Evolutionary conservation across 768 basidiomycete species (phyloP), one percentile per base, ranked within the genome.

Genomic region (Lentinula aciculospora): DNA sequence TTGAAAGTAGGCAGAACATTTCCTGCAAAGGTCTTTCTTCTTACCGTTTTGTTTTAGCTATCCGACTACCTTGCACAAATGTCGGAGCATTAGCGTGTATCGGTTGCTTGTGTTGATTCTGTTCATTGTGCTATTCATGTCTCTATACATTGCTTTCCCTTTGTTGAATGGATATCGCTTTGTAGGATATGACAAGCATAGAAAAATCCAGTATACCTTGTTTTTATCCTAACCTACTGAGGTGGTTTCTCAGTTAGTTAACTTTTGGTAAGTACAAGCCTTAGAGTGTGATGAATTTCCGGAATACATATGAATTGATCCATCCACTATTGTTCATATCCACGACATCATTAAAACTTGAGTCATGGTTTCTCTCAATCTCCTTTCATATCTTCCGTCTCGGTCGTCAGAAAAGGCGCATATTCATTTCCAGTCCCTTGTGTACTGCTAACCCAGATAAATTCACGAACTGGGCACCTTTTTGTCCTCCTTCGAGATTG

Each of bases 61-160:
- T 83, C 83, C 23, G 84, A 84, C 65, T 89, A 89, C 64, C 70
- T 88, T 47, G 86, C 87, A 7, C 80, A 85, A 63, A 86, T 88
- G 79, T 84, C 83, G 32, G 76, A 77, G 66, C 70, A 74, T 58
- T 75, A 47, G 44, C 23, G n/a, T n/a, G n/a, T n/a, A n/a, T n/a
- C n/a, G n/a, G n/a, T n/a, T n/a, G n/a, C n/a, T n/a, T n/a, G n/a
- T n/a, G n/a, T n/a, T n/a, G n/a, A n/a, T n/a, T n/a, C n/a, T n/a
- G n/a, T n/a, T n/a, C n/a, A n/a, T n/a, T 53, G 39, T 36, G 34
- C 8, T 15, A 25, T 31, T 13, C 19, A 12, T 28, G 17, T 50
- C 23, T 39, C 9, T 15, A 25, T 32, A 9, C 32, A 9, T 25
- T 51, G 32, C 13, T 13, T 34, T 42, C 40, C 9, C 7, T n/a